Base-by-base conservation (phyloP, 163 green algal species). In the Coccomyxa subellipsoidea region DNA sequence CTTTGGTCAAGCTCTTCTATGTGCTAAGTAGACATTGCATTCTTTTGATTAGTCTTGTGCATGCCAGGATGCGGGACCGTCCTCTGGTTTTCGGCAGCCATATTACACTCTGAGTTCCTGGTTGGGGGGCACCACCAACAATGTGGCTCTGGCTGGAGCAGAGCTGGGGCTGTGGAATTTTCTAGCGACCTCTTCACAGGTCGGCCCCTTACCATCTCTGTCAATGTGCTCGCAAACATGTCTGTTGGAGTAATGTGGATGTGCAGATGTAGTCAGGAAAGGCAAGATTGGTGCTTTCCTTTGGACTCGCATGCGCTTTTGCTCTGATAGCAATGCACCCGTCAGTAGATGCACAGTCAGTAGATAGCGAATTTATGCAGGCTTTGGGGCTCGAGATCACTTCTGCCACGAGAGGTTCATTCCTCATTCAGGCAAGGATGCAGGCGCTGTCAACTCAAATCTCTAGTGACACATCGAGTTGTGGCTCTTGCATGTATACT, bases 121-220 rank as follows among this genome's bases (percentile, higher is more conserved):
- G 32, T 32, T 84, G 71, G 66, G 78, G 2, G 78, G 70, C 71
- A 84, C 70, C 59, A 84, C 38, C 38, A 53, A 29, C 31, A 80
- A 37, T 21, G 25, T 85, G 0, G 81, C 70, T 27, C 54, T 88
- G n/a, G 82, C 82, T 7, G 82, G 82, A 25, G n/a, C 75, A 27
- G 85, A 89, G 75, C 86, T 89, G 36, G 86, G 86, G 2, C 54
- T 83, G 3, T 88, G 83, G 83, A 85, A 88, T 15, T 89, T 88
- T 75, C 35, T 82, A 34, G 86, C 83, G 31, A 83, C 84, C 1
- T 69, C 69, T 38, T 72, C 66, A 9, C 83, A 87, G 83, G 83
- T 84, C 34, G 32, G 12, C 23, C 37, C 72, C 0, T n/a, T 23
- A 4, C 15, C 25, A 36, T 78, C 5, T 39, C 21, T 73, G 8